These are phyloP conservation scores for Camillea tinctor DNA, from an alignment of 2,329 filamentous ascomycete genomes.

Conservation along the genomic window DNA sequence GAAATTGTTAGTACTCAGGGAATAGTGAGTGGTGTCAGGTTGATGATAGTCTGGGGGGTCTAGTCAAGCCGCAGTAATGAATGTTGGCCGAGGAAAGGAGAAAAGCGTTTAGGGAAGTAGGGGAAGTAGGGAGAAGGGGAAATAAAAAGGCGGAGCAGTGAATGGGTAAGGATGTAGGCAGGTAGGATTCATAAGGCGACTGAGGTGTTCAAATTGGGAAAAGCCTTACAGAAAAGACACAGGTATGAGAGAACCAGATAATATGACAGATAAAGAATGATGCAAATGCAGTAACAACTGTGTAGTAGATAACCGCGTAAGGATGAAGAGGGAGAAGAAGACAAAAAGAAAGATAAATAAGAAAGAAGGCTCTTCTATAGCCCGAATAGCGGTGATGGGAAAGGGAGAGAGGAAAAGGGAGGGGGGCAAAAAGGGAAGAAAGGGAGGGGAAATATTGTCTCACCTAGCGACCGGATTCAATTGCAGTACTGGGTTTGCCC, in stretches of 20 bases:
- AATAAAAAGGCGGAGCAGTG: background rate
- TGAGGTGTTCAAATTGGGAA: background rate
- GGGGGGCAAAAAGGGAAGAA: constrained; percentile 17
- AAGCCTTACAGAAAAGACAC: constrained; percentile 6
- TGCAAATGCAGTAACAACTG: constrained; percentile 9
- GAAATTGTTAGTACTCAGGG: background rate
- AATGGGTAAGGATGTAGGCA: background rate
- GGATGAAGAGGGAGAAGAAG: constrained; percentile 14
- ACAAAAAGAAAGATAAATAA: too few relatives aligned
- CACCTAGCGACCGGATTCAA: constrained; percentile 16
- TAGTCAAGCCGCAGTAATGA: background rate
- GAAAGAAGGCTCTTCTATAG: too few relatives aligned
- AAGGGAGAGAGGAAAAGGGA: constrained; percentile 14
- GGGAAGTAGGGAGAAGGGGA: background rate
- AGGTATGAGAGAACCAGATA: background rate
- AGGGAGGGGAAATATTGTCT: constrained; percentile 16
- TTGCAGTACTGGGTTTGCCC: constrained; percentile 15
- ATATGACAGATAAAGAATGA: background rate
- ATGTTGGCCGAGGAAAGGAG: background rate
- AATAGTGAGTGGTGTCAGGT: background rate
- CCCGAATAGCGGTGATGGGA: constrained; percentile 11
- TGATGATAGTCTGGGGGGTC: background rate
- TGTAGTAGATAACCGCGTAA: constrained; percentile 18
- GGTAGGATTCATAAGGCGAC: background rate
- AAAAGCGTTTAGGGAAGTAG: background rate